These are phyloP conservation scores for Trifolium fragiferum DNA, from an alignment of 306 rosid genomes.

Conservation along the genomic window DNA sequence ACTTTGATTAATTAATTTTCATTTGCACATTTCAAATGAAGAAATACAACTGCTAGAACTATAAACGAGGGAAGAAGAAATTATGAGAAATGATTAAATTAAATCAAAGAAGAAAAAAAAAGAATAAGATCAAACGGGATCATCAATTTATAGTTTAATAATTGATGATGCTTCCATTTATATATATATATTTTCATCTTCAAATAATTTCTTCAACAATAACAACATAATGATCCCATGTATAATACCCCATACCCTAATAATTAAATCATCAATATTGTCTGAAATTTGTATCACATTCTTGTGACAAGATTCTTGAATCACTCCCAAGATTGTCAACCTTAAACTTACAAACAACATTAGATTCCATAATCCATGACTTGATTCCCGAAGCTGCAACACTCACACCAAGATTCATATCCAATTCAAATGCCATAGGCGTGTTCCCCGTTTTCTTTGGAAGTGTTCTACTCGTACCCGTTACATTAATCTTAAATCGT, in stretches of 20 bases:
- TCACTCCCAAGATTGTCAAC: constrained; percentile 26
- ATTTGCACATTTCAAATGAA: neutral
- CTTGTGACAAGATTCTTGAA: constrained; percentile 37
- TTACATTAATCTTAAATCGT: constrained; percentile 22
- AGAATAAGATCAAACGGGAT: neutral
- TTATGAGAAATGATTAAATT: neutral
- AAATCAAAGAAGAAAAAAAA: neutral
- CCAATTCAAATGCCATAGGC: constrained; percentile 27
- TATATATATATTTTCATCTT: constrained; percentile 13
- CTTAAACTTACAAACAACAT: constrained; percentile 51
- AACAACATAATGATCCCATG: neutral
- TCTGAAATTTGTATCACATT: constrained; percentile 42
- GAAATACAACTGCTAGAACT: neutral
- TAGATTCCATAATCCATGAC: constrained; percentile 41
- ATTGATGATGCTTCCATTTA: neutral
- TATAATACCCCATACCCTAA: neutral
- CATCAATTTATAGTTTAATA: neutral
- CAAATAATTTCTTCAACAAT: neutral
- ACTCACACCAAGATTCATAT: constrained; percentile 43
- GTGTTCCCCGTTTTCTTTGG: constrained; percentile 5
- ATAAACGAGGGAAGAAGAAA: neutral
- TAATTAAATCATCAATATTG: constrained; percentile 6
- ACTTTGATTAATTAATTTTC: neutral
- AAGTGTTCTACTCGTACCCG: constrained; percentile 24
- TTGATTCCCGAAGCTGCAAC: constrained; percentile 6